A percentile compares a stretch with the other conserved stretches of the same genome.
Evolutionary conservation across 768 basidiomycete genomes (phyloP).

Genomic region (Cystobasidium tubakii): DNA sequence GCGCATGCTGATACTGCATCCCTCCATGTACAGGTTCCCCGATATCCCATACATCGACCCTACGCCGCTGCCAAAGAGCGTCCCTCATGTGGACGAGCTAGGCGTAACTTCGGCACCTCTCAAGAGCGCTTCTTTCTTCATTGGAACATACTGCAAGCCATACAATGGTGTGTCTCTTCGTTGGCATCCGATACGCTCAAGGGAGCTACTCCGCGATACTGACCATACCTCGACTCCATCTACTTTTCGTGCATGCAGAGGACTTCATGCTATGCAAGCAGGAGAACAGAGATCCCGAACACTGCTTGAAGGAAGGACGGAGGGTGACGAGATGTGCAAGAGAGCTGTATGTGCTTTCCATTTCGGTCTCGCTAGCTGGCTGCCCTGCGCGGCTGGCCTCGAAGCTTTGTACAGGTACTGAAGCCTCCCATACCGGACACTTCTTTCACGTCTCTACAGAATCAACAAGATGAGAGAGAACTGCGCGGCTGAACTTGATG

Average conservation of each 20-base stretch:
- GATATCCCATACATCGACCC: constrained; percentile 38
- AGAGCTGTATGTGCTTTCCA: constrained; percentile 61
- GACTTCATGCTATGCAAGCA: constrained; percentile 97
- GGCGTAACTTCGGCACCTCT: constrained; percentile 85
- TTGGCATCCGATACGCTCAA: too few species aligned
- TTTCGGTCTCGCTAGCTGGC: not conserved
- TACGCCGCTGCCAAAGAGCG: constrained; percentile 42
- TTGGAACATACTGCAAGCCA: constrained; percentile 90
- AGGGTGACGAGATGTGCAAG: constrained; percentile 91
- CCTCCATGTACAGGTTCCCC: constrained; percentile 21
- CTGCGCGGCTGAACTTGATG: constrained; percentile 76
- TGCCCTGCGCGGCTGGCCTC: too few species aligned
- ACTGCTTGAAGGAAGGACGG: constrained; percentile 91
- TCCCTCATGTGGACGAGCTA: constrained; percentile 79
- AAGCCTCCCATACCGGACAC: not conserved
- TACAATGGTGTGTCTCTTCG: constrained; percentile 68
- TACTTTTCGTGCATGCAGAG: constrained; percentile 54
- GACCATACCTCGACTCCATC: not conserved
- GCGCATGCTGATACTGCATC: constrained; percentile 4
- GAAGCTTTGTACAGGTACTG: not conserved
- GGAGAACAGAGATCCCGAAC: constrained; percentile 79
- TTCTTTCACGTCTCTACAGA: constrained; percentile 52
- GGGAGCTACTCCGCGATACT: too few species aligned
- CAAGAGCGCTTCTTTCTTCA: constrained; percentile 94
- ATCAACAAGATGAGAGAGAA: constrained; percentile 89